Evolutionary conservation across 164 flowering plant genomes (phyloP), one percentile per base, ranked within the genome.

Genomic region (Cinnamomum chago): DNA sequence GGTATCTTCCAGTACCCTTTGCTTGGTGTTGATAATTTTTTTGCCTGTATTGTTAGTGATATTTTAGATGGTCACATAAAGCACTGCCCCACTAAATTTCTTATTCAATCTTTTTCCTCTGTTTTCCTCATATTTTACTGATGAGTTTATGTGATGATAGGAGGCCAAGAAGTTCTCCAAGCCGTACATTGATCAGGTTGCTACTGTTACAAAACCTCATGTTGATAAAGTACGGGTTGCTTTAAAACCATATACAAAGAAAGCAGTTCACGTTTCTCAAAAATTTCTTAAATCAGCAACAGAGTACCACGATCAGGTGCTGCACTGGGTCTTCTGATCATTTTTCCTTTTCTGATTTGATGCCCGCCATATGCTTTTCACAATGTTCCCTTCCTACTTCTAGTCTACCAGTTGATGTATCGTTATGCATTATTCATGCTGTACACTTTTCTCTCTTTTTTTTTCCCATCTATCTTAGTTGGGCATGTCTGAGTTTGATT

Each of bases 171-270:
- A 81, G 84, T 58, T 87, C 75, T 86, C 88, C 79, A 92, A 87
- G 86, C 98, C 98, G 69, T 90, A 93, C 66, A 77, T 88, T 65
- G 89, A 88, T 78, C 88, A 85, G 82, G 85, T 87, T 81, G 92
- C 88, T 55, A 79, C 83, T 66, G 77, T 75, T 7, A 73, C 86
- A 70, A 90, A 87, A 76, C 99, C 99, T 79, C 99, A 92, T 85
- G 89, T 92, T 68, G 93, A 90, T 20, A 92, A 86, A 77, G 84
- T 82, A 9, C 82, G 77, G 20, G 79, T 83, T 81, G 86, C 78
- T 24, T 72, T 89, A 81, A 90, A 87, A 79, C 99, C 99, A 5
- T 88, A 93, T 71, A 85, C 95, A 7, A 80, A 88, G 73, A 68
- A 86, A 78, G 87, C 51, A 2, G 85, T 90, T 77, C 85, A 60